A percentile compares a stretch with the other conserved stretches of the same genome.
These are phyloP conservation scores for Umbilicus rupestris DNA, from an alignment of 164 flowering plant species.

Conservation along the genomic window DNA sequence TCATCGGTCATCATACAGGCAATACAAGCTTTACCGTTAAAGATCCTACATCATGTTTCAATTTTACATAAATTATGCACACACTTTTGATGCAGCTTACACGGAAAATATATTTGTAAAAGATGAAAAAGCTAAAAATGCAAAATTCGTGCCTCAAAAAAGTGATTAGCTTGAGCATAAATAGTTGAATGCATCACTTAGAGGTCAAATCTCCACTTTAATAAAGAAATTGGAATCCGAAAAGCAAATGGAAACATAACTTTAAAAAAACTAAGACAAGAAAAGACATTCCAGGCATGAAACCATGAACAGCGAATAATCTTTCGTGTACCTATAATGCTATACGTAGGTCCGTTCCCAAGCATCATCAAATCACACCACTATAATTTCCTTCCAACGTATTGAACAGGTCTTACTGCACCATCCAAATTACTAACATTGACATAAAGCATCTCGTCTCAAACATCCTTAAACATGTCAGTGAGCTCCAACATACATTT, in stretches of 20 bases:
- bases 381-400: not conserved
- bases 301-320: not conserved
- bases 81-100: not conserved
- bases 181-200: slow-evolving; percentile 1
- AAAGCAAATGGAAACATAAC: slow-evolving; percentile 14
- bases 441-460: not conserved
- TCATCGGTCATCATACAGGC: too few species aligned
- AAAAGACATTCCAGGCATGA: not conserved
- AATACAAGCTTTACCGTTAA: not conserved
- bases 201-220: slow-evolving; percentile 24
- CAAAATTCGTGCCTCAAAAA: slow-evolving; percentile 1
- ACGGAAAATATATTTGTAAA: not conserved
- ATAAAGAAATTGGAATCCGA: not conserved
- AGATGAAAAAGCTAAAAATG: not conserved
- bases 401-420: not conserved
- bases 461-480: slow-evolving; percentile 3
- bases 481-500: not conserved
- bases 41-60: not conserved
- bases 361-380: not conserved
- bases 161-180: not conserved
- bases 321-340: not conserved
- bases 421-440: not conserved
- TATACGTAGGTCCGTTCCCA: not conserved
- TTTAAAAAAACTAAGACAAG: not conserved
- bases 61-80: not conserved